Evolutionary conservation across 805 yeast species (phyloP).

Genomic region (Kluyveromyces nonfermentans): DNA sequence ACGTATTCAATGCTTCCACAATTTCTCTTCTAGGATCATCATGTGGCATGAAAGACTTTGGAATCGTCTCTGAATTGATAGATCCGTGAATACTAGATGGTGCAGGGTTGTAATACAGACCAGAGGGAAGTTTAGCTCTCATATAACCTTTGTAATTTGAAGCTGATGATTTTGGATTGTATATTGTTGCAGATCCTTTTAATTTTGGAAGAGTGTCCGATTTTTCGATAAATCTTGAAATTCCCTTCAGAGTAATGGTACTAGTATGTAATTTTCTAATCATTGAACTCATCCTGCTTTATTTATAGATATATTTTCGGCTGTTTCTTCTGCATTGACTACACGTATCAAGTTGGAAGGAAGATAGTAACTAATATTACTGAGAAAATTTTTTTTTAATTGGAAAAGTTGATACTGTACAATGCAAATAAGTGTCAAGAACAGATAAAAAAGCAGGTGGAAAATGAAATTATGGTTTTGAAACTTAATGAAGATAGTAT

Average conservation of each 20-base stretch:
- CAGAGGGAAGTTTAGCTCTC: slow-evolving; percentile 39
- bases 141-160: slow-evolving; percentile 46
- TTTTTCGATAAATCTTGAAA: slow-evolving; percentile 11
- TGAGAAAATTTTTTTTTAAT: no score
- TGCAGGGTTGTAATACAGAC: slow-evolving; percentile 52
- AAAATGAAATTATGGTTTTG: no score
- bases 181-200: slow-evolving; percentile 29
- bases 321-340: no score
- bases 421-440: no score
- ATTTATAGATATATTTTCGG: background rate
- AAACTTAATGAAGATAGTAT: no score
- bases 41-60: slow-evolving; percentile 57
- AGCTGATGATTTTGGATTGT: slow-evolving; percentile 54
- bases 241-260: slow-evolving; percentile 6
- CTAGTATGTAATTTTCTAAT: slow-evolving; percentile 12
- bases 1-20: slow-evolving; percentile 28
- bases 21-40: slow-evolving; percentile 46
- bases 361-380: no score
- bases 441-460: no score
- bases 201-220: slow-evolving; percentile 11
- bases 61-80: slow-evolving; percentile 42
- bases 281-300: slow-evolving; percentile 6
- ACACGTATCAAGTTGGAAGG: no score
- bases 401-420: no score
- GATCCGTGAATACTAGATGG: slow-evolving; percentile 53